Evolutionary conservation across 768 basidiomycete species (phyloP), one percentile per base, ranked within the genome.

Genomic region (Amanita phalloides): DNA sequence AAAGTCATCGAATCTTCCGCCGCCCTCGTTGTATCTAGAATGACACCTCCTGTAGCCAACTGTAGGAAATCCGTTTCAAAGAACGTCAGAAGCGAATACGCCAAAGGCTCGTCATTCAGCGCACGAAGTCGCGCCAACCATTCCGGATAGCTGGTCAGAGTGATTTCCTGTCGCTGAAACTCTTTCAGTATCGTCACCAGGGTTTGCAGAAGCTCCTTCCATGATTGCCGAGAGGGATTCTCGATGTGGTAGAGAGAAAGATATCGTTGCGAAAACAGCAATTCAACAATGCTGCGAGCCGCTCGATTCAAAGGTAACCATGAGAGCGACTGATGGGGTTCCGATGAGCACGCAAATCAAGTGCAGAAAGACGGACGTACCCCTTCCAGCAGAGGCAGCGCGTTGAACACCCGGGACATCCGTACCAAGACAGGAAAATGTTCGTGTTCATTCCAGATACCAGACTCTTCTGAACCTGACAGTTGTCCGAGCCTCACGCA

Each of bases 221-320:
- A 69, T 0, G 67, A 64, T 49, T 69, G 68, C 10, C 67, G 63
- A 11, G 62, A 64, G 1, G 68, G 67, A 46, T 68, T 69, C 51
- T 70, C 68, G 59, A 70, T 54, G 46, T 68, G 68, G 46, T 68
- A 68, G 25, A 65, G 56, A 3, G 62, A 60, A 26, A 58, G 57
- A 54, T 67, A 66, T 28, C 54, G 54, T 51, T 61, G 54, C 4
- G 66, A 66, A 46, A 68, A 67, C 4, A 67, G 53, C 35, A 68
- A 56, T 26, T 69, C 68, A 5, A 58, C 54, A 38, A 69, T 58
- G 11, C 59, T 58, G 17, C 57, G 57, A 0, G 61, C 63, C 1
- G 66, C 66, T 17, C 65, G 58, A 47, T 69, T 67, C 10, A 66
- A 64, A 7, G 68, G 68, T 47, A 69, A 62, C 68, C 68, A 69